Conservation (phyloP, 257 asterid genomes). For the Marsdenia floribunda region DNA sequence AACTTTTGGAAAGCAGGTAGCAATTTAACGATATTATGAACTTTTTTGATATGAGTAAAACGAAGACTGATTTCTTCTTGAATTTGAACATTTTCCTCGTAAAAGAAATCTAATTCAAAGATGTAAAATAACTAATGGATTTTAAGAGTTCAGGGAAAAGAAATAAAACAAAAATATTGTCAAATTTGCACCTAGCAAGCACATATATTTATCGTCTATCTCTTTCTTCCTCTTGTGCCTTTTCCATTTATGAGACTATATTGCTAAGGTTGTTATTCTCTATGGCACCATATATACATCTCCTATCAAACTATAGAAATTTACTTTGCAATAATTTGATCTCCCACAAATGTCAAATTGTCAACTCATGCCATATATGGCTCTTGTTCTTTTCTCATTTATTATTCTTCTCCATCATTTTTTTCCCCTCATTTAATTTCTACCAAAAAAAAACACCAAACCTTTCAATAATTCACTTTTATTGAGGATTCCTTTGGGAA, state of each 20-base stretch:
- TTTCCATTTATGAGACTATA: not conserved
- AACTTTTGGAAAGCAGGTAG: no score
- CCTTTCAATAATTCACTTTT: not conserved
- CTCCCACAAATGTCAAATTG: not conserved
- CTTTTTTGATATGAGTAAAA: no score
- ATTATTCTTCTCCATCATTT: not conserved
- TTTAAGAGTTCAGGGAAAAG: no score
- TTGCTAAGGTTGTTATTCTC: not conserved
- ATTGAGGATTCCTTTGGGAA: no score
- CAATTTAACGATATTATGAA: no score
- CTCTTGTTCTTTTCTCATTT: not conserved
- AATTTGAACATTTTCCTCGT: no score
- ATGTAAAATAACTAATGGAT: no score
- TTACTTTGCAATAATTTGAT: not conserved
- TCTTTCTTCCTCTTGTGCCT: not conserved
- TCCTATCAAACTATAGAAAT: not conserved
- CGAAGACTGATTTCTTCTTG: no score
- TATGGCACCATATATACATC: not conserved
- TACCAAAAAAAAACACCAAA: not conserved
- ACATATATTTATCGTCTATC: no score
- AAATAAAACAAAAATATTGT: no score
- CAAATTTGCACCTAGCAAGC: no score
- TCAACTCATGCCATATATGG: not conserved
- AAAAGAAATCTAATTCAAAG: no score
- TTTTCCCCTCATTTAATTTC: not conserved